A percentile compares a stretch with the other conserved stretches of the same genome.
These are phyloP conservation scores for Dendrobium nobile DNA, from an alignment of 106 monocot genomes.

Conservation along the genomic window DNA sequence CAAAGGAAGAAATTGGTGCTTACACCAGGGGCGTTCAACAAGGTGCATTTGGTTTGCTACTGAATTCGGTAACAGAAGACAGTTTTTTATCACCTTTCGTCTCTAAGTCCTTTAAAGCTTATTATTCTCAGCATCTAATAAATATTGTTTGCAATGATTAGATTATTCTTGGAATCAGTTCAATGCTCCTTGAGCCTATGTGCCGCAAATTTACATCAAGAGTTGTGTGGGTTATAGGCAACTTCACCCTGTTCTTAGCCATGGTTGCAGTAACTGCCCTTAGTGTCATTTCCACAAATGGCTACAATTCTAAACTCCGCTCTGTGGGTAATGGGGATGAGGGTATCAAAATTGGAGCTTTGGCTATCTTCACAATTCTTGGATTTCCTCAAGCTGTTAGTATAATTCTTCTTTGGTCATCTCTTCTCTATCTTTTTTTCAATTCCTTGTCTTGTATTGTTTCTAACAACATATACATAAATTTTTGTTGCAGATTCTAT, in stretches of 20 bases:
- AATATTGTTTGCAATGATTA: slow-evolving; percentile 13
- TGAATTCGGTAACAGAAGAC: slow-evolving; percentile 35
- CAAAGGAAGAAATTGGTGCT: slow-evolving; percentile 14
- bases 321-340: not conserved
- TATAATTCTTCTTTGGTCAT: not conserved
- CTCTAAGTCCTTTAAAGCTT: not conserved
- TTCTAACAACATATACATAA: not conserved
- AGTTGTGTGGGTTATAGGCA: slow-evolving; percentile 51
- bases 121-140: not conserved
- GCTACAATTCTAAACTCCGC: slow-evolving; percentile 1
- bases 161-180: slow-evolving; percentile 49
- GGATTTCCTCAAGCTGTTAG: slow-evolving; percentile 37
- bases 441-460: not conserved
- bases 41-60: slow-evolving; percentile 55
- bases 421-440: not conserved
- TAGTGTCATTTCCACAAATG: slow-evolving; percentile 13
- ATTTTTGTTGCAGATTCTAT: slow-evolving; percentile 23
- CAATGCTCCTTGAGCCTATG: slow-evolving; percentile 45
- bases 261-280: slow-evolving; percentile 40
- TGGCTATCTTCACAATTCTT: slow-evolving; percentile 32
- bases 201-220: slow-evolving; percentile 40
- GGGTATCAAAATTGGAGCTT: slow-evolving; percentile 21
- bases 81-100: not conserved
- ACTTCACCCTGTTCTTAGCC: slow-evolving; percentile 39
- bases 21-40: slow-evolving; percentile 45